Base-by-base conservation (phyloP, 2,329 filamentous ascomycete genomes). In the Penicillium sp. region DNA sequence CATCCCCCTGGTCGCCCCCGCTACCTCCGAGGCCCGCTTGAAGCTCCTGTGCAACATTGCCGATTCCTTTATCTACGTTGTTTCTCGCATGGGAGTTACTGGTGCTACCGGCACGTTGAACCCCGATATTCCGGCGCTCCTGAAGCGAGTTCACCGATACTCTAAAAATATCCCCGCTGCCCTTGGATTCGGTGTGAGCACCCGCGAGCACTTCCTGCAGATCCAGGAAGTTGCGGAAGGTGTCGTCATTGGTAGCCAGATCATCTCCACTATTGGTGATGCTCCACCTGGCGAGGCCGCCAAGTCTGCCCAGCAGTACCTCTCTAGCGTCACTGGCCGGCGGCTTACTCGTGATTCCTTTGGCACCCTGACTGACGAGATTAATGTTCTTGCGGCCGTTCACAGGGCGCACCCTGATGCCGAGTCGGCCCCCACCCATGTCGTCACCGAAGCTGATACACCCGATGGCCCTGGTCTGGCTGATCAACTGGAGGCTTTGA, bases 21-120 rank as follows among this genome's bases (percentile, higher is more conserved):
- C 93, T 11, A 98, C 95, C 1, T 96, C 92, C 6, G 92, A 97
- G 69, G 84, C 87, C 65, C 90, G 95, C 71, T 96, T 99, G 93
- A 94, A 91, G 79, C 85, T 97, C 42, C 88, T 99, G 12, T 99
- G 95, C 85, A 88, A 91, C 76, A 94, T 99, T 64, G 95, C 95
- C 72, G 94, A 98, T 79, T 97, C 93, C 3, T 99, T 98, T 82
- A 96, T 99, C 79, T 99, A 99, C 76, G 93, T 99, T 62, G 95
- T 99, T 57, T 98, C 94, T 28, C 86, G 94, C 69, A 96, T 96
- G 90, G 95, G 95, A 69, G 94, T 98, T 58, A 99, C 95, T 10
- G 95, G 95, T 69, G 95, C 92, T 14, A 89, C 88, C 0, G 93
- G 93, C 37, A 88, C 87, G 28, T 80, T 99, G 71, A 96, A 91